A percentile compares a stretch with the other conserved stretches of the same genome.
Conservation (phyloP, 2,329 filamentous ascomycete genomes). For the Alternaria viburni region DNA sequence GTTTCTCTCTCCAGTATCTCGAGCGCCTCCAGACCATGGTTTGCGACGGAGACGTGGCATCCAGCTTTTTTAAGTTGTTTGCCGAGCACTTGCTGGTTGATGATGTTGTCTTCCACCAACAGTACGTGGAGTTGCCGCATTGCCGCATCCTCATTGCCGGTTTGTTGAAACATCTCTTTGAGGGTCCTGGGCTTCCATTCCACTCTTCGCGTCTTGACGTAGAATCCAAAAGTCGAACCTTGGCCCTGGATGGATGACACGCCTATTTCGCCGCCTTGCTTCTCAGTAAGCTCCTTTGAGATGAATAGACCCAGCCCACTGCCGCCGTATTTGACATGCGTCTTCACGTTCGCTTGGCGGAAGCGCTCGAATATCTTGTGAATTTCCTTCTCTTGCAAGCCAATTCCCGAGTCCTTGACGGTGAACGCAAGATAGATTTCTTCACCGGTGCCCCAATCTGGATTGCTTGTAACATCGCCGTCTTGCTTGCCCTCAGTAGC, state of each 20-base stretch:
- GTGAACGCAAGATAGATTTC: constrained; percentile 48
- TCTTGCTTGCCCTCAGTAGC: constrained; percentile 30
- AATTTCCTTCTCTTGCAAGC: constrained; percentile 49
- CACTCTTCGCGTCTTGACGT: constrained; percentile 46
- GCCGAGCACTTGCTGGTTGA: constrained; percentile 48
- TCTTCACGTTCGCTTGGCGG: constrained; percentile 44
- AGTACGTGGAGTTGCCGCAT: constrained; percentile 34
- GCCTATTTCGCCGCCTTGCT: constrained; percentile 55
- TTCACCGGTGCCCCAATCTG: constrained; percentile 48
- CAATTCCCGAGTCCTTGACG: constrained; percentile 51
- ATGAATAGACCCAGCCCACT: constrained; percentile 56
- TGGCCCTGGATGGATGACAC: constrained; percentile 47
- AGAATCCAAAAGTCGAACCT: constrained; percentile 55
- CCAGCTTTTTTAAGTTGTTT: constrained; percentile 45
- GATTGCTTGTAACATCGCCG: constrained; percentile 30
- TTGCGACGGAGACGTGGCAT: constrained; percentile 39
- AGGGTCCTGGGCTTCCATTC: constrained; percentile 15
- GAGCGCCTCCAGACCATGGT: constrained; percentile 48
- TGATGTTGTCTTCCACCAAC: constrained; percentile 49
- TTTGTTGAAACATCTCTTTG: constrained; percentile 9
- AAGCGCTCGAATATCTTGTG: constrained; percentile 47
- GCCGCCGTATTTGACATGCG: constrained; percentile 52
- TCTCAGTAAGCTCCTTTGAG: constrained; percentile 53
- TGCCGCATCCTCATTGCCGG: neutral
- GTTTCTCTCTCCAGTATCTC: constrained; percentile 33